Evolutionary conservation across 192 early-diverging fungal species (phyloP), one percentile per base, ranked within the genome.

Genomic region (Kickxella alabastrina): DNA sequence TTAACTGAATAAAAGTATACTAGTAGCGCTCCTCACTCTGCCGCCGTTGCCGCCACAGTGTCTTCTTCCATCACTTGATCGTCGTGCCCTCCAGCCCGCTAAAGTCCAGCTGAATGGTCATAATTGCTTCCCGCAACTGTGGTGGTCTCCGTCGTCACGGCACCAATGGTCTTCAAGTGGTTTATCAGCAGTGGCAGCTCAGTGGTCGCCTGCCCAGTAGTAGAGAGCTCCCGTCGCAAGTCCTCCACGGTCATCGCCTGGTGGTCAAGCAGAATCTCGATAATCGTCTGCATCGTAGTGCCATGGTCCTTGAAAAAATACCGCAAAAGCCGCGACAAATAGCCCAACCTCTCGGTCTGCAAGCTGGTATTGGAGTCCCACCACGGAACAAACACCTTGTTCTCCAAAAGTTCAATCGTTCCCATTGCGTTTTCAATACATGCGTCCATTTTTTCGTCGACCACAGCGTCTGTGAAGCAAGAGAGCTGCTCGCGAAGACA

Each of bases 271-370:
- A 76, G 32, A 3, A 52, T 44, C 32, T 76, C 73, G 6, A 65
- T 58, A 17, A 70, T 51, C 6, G 62, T 62, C 14, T 69, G 73
- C 73, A 76, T 76, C 3, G 62, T 69, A 0, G 66, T 32, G 0
- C 73, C 73, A n/a, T 76, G 62, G 36, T 76, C 73, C 50, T 59
- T 62, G 49, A 69, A 76, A n/a, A 76, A 70, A 31, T 65, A 76
- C 15, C 62, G 57, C 42, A 76, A 42, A 18, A 76, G 51, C 14
- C 67, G 31, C 0, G 55, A 34, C 23, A 70, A 40, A 37, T 57
- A 76, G 14, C 52, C 43, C 49, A 65, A 36, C 9, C 73, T 53
- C 31, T 53, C 52, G 2, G 53, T 47, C 54, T 76, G 73, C 34
- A 63, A 10, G 19, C 44, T 49, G 0, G 58, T 54, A 19, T 49